Evolutionary conservation across 345 rosid genomes (phyloP).

Genomic region (Eucalyptus regnans): DNA sequence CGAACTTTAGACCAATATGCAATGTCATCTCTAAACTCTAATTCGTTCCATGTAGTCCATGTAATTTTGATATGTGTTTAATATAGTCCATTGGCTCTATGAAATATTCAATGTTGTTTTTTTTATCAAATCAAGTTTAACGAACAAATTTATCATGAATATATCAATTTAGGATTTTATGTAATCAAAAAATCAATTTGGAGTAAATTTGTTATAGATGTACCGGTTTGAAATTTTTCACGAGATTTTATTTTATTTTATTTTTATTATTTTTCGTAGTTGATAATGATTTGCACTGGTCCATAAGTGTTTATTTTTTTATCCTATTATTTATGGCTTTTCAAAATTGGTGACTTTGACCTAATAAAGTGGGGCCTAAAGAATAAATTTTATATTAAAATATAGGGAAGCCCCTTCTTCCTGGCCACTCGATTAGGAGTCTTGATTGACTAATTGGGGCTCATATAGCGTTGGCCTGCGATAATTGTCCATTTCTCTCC

Average conservation of each 20-base stretch:
- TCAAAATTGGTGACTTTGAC: neutral
- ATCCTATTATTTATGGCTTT: neutral
- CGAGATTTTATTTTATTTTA: too few species aligned
- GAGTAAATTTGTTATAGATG: rapidly evolving
- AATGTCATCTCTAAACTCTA: too few species aligned
- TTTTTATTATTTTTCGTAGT: neutral
- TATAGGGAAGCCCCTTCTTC: neutral
- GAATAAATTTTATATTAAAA: neutral
- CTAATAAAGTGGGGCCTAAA: neutral
- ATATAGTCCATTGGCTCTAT: too few species aligned
- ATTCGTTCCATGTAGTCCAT: neutral
- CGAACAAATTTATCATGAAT: too few species aligned
- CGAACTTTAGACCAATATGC: neutral
- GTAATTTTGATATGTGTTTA: too few species aligned
- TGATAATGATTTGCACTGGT: neutral
- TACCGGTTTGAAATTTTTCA: rapidly evolving
- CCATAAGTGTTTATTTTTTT: neutral
- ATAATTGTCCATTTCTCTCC: neutral
- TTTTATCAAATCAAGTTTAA: too few species aligned
- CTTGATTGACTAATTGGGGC: neutral
- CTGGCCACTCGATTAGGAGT: neutral
- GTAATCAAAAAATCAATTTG: too few species aligned
- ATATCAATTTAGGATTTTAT: too few species aligned
- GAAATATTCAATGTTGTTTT: too few species aligned
- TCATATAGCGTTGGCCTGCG: neutral